A percentile compares a stretch with the other conserved stretches of the same genome.
These are phyloP conservation scores for Zoysia japonica DNA, from an alignment of 176 grass and related monocot genomes.

Conservation along the genomic window DNA sequence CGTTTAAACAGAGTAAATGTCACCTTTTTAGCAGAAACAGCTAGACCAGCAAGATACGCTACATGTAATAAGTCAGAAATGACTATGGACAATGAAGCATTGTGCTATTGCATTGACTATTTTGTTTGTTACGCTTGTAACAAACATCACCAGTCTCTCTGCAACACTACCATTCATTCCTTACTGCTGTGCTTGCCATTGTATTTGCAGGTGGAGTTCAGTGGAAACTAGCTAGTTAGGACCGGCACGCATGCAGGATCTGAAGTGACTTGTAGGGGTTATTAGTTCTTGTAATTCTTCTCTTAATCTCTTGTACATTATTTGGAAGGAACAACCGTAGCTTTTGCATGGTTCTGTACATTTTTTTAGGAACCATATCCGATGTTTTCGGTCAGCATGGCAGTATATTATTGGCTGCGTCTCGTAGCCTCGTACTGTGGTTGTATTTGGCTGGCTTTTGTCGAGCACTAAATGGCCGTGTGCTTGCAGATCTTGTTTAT, in stretches of 20 bases:
- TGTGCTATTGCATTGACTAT: background rate
- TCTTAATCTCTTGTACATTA: constrained; percentile 40
- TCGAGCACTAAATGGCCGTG: constrained; percentile 13
- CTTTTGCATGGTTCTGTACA: constrained; percentile 38
- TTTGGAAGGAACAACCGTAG: constrained; percentile 20
- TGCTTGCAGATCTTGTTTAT: constrained; percentile 32
- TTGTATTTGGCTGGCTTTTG: constrained; percentile 46
- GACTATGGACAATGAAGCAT: background rate
- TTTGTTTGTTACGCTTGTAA: constrained; percentile 8
- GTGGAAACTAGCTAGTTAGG: constrained; percentile 36
- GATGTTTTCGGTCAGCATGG: constrained; percentile 23
- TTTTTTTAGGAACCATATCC: constrained; percentile 46
- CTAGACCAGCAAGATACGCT: background rate
- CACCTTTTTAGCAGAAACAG: background rate
- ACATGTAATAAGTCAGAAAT: background rate
- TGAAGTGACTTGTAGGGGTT: constrained; percentile 28
- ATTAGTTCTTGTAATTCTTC: constrained; percentile 31
- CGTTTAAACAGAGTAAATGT: background rate
- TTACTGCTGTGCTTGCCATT: constrained; percentile 33
- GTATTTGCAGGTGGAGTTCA: constrained; percentile 63
- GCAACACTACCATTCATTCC: background rate
- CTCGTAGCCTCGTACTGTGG: constrained; percentile 3
- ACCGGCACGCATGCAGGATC: background rate
- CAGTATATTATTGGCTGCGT: constrained; percentile 20
- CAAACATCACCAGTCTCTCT: background rate